Evolutionary conservation across 2,329 filamentous ascomycete genomes (phyloP), one percentile per base, ranked within the genome.

Genomic region (Colletotrichum neosansevieriae): DNA sequence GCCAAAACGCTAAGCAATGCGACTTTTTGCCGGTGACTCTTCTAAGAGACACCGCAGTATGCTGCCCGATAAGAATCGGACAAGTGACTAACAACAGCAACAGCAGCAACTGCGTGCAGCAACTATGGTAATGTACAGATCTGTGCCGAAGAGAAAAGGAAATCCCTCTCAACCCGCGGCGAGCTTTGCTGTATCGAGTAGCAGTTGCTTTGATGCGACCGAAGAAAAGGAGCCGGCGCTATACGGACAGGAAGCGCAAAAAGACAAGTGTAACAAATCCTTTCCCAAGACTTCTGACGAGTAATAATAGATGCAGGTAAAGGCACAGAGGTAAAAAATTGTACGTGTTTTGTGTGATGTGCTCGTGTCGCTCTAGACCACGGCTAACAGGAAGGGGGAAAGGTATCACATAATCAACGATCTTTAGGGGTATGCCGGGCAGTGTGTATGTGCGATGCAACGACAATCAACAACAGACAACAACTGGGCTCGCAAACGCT

Each of bases 81-180:
- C 68, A 45, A 54, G 40, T 70, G 68, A 70, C 69, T 71, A 71
- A 71, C 59, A 61, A 63, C 63, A 68, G 70, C 74, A 76, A 75
- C 72, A 75, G 75, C 83, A 82, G 80, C 81, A 79, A 80, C 66
- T 79, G 79, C 76, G 75, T 75, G 81, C 79, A 68, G 65, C 36
- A 7, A 81, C 81, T 82, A 83, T 79, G 77, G 80, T 87, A 87
- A 85, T 86, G 83, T 87, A 87, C 85, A 87, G 80, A 80, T 82
- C 79, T 80, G 79, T 78, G 76, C 72, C 75, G 76, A 75, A 73
- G 72, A 76, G 75, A 72, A 69, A 74, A 72, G 75, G 74, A 75
- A 70, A 74, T 75, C 74, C 74, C 73, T 79, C 75, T 75, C 79
- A 79, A 81, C 79, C 80, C 62, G 50, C 60, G 63, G 67, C 67